phyloP scores from a whole-genome alignment of 2,329 filamentous ascomycete genomes.

The Colletotrichum sp. region DNA sequence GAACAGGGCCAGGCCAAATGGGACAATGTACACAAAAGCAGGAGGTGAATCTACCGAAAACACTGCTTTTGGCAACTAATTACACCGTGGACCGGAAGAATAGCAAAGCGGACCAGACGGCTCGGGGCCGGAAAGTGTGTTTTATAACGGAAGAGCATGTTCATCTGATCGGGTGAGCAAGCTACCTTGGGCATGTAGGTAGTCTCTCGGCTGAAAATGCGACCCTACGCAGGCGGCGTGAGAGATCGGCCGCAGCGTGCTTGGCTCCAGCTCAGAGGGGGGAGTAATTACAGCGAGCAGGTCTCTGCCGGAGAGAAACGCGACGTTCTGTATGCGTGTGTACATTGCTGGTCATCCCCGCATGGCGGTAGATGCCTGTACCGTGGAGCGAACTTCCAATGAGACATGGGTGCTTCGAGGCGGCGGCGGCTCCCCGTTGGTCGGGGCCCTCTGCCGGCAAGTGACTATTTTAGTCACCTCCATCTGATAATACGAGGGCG shows the following conservation, averaged over 20 bases:
- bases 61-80: constrained; percentile 1
- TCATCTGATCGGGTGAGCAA: neutral
- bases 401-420: neutral
- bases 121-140: constrained; percentile 2
- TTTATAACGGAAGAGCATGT: constrained; percentile 5
- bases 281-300: neutral
- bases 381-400: neutral
- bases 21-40: neutral
- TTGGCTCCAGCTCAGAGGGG: neutral
- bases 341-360: neutral
- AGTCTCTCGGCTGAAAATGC: constrained; percentile 1
- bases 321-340: neutral
- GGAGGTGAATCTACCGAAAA: neutral
- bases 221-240: neutral
- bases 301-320: neutral
- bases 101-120: neutral
- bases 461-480: neutral
- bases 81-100: constrained; percentile 2
- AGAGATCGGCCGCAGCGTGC: constrained; percentile 1
- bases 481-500: constrained; percentile 6
- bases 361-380: neutral
- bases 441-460: neutral
- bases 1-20: constrained; percentile 8
- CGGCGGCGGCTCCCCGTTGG: neutral
- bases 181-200: neutral